Evolutionary conservation across 805 yeast species (phyloP).

Genomic region (Ogataea ganodermae): DNA sequence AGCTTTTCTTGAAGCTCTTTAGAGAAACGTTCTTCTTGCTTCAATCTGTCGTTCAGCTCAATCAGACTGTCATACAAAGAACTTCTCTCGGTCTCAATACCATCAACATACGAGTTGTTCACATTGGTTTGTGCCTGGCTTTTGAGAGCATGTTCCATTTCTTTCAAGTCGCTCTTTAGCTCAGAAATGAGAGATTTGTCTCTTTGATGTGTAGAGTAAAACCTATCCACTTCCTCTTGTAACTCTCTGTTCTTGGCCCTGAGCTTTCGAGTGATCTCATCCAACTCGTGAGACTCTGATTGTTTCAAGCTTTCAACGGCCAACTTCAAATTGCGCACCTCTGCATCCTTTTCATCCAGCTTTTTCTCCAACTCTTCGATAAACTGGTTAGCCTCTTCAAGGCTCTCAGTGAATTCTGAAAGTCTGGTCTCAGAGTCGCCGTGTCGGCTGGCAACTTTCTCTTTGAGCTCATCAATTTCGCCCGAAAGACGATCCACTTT

Average conservation of each 20-base stretch:
- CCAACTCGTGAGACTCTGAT: conserved; percentile 19
- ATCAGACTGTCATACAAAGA: conserved; percentile 23
- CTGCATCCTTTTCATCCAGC: conserved; percentile 25
- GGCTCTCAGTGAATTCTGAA: conserved; percentile 15
- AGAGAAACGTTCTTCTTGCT: conserved; percentile 9
- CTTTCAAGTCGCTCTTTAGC: conserved; percentile 10
- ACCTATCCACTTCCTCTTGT: conserved; percentile 10
- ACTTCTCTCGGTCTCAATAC: conserved; percentile 31
- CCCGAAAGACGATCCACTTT: conserved; percentile 8
- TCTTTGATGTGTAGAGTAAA: conserved; percentile 8
- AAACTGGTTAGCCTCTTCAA: conserved; percentile 18
- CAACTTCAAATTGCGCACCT: conserved; percentile 14
- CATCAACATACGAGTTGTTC: conserved; percentile 31
- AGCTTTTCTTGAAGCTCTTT: conserved; percentile 25
- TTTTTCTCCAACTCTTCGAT: conserved; percentile 27
- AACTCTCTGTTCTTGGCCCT: neutral
- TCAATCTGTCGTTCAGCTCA: conserved; percentile 18
- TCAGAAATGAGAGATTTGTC: conserved; percentile 8
- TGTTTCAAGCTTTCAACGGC: conserved; percentile 31
- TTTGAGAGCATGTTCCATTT: conserved; percentile 6
- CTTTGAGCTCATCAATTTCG: conserved; percentile 9
- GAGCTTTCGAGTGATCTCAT: neutral
- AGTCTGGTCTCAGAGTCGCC: conserved; percentile 13
- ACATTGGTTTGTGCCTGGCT: conserved; percentile 8
- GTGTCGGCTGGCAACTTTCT: conserved; percentile 8